Percentiles rank a stretch among this genome's conserved stretches.
Evolutionary conservation across 148 eudicot species (phyloP).

Genomic region (Chenopodium suecicum): DNA sequence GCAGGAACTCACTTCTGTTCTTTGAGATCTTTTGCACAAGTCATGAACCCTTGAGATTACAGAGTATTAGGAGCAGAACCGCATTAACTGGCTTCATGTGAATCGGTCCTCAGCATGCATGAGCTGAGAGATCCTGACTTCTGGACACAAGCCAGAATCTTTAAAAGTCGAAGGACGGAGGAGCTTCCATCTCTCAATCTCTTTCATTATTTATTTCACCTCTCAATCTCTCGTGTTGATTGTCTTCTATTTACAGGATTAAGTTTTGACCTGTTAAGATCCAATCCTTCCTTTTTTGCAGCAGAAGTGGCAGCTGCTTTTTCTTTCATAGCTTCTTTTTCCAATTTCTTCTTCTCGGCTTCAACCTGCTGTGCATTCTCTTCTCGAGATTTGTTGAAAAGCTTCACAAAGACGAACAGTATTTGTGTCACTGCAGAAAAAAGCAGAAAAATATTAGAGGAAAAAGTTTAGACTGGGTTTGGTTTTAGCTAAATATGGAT

Average conservation of each 20-base stretch:
- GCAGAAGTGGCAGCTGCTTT: slow-evolving; percentile 56
- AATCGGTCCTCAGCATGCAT: not conserved
- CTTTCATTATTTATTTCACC: not conserved
- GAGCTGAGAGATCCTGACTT: not conserved
- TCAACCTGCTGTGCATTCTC: slow-evolving; percentile 88
- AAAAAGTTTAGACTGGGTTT: no score
- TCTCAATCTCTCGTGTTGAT: slow-evolving; percentile 4
- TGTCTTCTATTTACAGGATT: slow-evolving; percentile 35
- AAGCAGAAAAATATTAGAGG: slow-evolving; percentile 11
- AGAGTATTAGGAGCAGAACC: not conserved
- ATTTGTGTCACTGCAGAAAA: slow-evolving; percentile 77
- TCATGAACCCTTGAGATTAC: not conserved
- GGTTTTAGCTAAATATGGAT: not conserved
- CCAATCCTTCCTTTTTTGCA: slow-evolving; percentile 51
- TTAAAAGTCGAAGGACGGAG: not conserved
- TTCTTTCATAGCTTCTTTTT: slow-evolving; percentile 93
- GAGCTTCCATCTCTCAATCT: not conserved
- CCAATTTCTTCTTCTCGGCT: slow-evolving; percentile 90
- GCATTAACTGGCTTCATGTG: not conserved
- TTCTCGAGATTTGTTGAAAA: slow-evolving; percentile 84
- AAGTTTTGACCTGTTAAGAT: slow-evolving; percentile 50
- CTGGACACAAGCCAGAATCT: not conserved
- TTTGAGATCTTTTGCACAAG: not conserved
- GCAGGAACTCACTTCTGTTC: not conserved
- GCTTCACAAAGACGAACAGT: slow-evolving; percentile 68